Base-by-base conservation (phyloP, 441 rosid genomes). In the Pelargonium fulgidum region DNA sequence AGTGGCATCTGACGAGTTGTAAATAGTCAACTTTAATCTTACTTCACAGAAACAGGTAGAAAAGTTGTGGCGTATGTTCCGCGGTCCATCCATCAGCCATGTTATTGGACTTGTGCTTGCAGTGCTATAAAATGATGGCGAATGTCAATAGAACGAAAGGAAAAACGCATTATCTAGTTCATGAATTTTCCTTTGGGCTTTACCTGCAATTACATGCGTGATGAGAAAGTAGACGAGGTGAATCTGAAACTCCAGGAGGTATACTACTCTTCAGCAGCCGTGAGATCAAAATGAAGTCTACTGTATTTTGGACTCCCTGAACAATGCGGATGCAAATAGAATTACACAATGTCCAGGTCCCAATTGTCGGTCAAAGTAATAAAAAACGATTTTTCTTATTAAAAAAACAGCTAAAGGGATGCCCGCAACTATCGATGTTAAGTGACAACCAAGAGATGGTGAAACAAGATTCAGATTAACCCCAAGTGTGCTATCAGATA, bases 201-300 rank as follows among this genome's bases (percentile, higher is more conserved):
- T 86, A 80, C 99, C 92, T 89, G 88, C 93, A 87, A 72, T 81
- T 81, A 74, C 98, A 94, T 65, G 84, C 80, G 68, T 95, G 97
- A 80, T 92, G 85, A 68, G 97, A 92, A 66, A 83, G 81, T 72
- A 95, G 69, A 66, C 67, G 72, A 22, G 86, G 81, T 58, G 75
- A 19, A 75, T 73, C 73, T 47, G 85, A 79, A 69, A 72, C 78
- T 75, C 76, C 88, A 2, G 85, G 72, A 33, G 64, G 62, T 61
- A 48, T 58, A 56, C 80, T 84, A 70, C 73, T 76, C 68, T 80
- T 78, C 62, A 78, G 80, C 12, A 68, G 83, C 74, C 66, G 75
- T 65, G 89, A 85, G 58, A 95, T 83, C 75, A 92, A 80, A 78
- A 95, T 68, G 73, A 92, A 90, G 82, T 92, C 98, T 39, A 86